Conservation (phyloP, 2,329 filamentous ascomycete genomes). For the Botryosphaeria dothidea region DNA sequence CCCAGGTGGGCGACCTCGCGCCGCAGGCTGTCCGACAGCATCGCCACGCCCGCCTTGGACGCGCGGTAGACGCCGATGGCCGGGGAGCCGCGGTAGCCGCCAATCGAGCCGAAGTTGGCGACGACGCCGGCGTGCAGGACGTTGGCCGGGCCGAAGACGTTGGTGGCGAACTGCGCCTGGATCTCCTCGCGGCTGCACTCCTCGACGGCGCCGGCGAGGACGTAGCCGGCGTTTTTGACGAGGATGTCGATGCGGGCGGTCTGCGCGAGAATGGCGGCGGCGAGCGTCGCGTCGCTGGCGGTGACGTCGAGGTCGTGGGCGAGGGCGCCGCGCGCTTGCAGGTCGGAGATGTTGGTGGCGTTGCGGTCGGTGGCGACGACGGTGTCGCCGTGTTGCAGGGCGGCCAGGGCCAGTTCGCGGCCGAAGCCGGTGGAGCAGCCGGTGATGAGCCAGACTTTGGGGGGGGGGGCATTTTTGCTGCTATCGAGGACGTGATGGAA, state of each 20-base stretch:
- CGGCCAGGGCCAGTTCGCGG: constrained; percentile 74
- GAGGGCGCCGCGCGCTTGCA: neutral
- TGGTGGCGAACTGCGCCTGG: constrained; percentile 67
- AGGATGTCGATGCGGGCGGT: constrained; percentile 88
- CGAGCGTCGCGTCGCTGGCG: neutral
- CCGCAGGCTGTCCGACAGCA: constrained; percentile 50
- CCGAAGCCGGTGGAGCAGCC: constrained; percentile 95
- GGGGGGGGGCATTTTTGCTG: neutral
- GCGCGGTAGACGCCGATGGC: constrained; percentile 92
- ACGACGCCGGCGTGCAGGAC: constrained; percentile 95
- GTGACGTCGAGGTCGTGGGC: no score
- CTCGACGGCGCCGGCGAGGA: neutral
- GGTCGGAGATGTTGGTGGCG: neutral
- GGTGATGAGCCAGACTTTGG: constrained; percentile 65
- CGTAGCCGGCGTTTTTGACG: constrained; percentile 85
- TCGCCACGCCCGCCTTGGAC: constrained; percentile 70
- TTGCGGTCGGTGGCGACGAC: constrained; percentile 81
- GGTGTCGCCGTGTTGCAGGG: constrained; percentile 75
- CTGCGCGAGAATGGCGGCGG: constrained; percentile 67
- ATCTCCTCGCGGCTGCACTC: neutral
- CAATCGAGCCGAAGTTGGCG: constrained; percentile 92
- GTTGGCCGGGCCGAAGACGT: constrained; percentile 91
- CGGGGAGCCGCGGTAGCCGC: constrained; percentile 79
- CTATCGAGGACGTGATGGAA: no score
- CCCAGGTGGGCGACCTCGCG: constrained; percentile 79